Percentiles rank a stretch among this genome's conserved stretches.
These are phyloP conservation scores for Vanderwaltozyma yarrowii DNA, from an alignment of 805 yeast species.

Conservation along the genomic window DNA sequence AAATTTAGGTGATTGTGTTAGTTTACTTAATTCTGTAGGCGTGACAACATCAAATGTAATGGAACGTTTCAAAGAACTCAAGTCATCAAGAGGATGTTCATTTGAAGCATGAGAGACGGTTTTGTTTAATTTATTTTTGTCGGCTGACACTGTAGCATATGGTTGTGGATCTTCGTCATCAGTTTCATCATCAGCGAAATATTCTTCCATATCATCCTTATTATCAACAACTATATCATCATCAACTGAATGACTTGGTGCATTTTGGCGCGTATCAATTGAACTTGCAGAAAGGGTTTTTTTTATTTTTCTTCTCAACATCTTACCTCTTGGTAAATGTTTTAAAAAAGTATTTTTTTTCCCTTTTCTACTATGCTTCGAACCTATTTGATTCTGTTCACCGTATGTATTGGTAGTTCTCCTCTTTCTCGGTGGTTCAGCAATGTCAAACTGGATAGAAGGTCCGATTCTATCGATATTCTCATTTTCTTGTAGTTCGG, in stretches of 20 bases:
- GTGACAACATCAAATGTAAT: conserved; percentile 36
- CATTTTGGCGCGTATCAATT: conserved; percentile 5
- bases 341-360: conserved; percentile 7
- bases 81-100: neutral
- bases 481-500: no score
- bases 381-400: neutral
- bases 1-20: conserved; percentile 38
- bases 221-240: neutral
- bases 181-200: conserved; percentile 20
- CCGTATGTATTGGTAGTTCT: neutral
- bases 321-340: conserved; percentile 14
- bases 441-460: conserved; percentile 23
- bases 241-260: neutral
- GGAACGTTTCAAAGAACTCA: conserved; percentile 33
- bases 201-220: conserved; percentile 12
- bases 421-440: conserved; percentile 16
- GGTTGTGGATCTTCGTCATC: conserved; percentile 13
- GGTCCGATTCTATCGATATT: conserved; percentile 8
- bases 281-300: conserved; percentile 14
- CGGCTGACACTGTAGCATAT: neutral
- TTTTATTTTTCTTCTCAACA: conserved; percentile 11
- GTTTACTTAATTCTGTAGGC: conserved; percentile 12
- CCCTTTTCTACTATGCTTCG: neutral
- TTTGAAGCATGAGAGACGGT: neutral
- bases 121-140: neutral